Percentiles rank a stretch among this genome's conserved stretches.
Conservation (phyloP, 2,329 filamentous ascomycete genomes). For the Sclerotinia glacialis region DNA sequence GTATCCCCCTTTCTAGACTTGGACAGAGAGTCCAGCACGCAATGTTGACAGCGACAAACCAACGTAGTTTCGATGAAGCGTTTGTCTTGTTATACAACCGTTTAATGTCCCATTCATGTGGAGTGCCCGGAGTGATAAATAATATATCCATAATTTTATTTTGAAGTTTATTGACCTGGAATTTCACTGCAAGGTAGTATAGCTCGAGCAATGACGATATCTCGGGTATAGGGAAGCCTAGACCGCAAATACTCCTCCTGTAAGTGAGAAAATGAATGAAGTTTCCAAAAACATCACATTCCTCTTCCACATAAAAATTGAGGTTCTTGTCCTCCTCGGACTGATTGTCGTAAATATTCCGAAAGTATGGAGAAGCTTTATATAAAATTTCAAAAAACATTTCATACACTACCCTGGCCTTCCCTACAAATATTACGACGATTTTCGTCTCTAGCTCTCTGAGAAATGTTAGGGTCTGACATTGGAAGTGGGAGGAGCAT, state of each 20-base stretch:
- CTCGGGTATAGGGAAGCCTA: too few species aligned
- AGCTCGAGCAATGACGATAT: background rate
- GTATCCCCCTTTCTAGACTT: background rate
- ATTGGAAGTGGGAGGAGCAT: background rate
- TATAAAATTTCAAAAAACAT: background rate
- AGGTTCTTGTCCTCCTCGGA: background rate
- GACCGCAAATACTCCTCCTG: background rate
- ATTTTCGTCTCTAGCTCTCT: background rate
- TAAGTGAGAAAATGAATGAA: background rate
- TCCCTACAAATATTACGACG: background rate
- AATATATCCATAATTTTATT: background rate
- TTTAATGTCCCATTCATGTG: background rate
- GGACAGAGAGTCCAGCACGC: background rate
- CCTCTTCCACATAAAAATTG: background rate
- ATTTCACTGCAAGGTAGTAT: background rate
- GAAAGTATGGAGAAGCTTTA: background rate
- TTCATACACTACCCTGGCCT: background rate
- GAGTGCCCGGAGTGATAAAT: background rate
- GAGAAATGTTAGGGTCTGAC: background rate
- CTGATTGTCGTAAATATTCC: background rate
- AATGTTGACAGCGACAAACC: background rate
- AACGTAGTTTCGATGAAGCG: background rate
- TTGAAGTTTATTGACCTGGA: background rate
- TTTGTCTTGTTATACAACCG: background rate
- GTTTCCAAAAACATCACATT: slow-evolving; percentile 1